A percentile compares a stretch with the other conserved stretches of the same genome.
Evolutionary conservation across 1,139 yeast species (phyloP).

Genomic region (Saccharomyces hybrid): DNA sequence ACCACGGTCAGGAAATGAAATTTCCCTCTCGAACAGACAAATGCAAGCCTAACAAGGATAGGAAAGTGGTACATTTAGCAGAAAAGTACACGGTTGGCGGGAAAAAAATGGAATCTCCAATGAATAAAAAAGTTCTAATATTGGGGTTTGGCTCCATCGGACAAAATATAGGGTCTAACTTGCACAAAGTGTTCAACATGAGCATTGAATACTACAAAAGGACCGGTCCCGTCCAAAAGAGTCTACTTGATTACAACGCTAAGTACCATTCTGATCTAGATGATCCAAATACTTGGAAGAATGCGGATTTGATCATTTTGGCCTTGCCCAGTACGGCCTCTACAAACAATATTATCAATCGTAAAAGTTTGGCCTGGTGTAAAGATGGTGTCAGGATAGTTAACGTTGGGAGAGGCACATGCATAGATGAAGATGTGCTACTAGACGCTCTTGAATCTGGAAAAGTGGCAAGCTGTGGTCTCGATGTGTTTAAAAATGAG

Average conservation of each 20-base stretch:
- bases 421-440: conserved; percentile 67
- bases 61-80: conserved; percentile 18
- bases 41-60: not conserved
- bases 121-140: conserved; percentile 54
- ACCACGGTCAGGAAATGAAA: conserved; percentile 10
- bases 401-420: conserved; percentile 72
- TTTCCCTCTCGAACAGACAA: conserved; percentile 1
- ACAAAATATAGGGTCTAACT: conserved; percentile 50
- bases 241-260: conserved; percentile 43
- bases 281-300: conserved; percentile 32
- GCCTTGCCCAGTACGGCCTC: conserved; percentile 61
- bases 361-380: conserved; percentile 38
- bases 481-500: conserved; percentile 74
- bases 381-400: conserved; percentile 57
- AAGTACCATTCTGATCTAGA: conserved; percentile 38
- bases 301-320: conserved; percentile 53
- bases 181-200: conserved; percentile 54
- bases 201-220: conserved; percentile 58
- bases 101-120: conserved; percentile 44
- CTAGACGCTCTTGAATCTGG: conserved; percentile 62
- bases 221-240: conserved; percentile 36
- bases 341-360: conserved; percentile 52
- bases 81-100: conserved; percentile 43
- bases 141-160: conserved; percentile 82
- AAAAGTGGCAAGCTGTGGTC: conserved; percentile 63